Conservation (phyloP, 176 grass and related monocot species). For the Pharus latifolius region DNA sequence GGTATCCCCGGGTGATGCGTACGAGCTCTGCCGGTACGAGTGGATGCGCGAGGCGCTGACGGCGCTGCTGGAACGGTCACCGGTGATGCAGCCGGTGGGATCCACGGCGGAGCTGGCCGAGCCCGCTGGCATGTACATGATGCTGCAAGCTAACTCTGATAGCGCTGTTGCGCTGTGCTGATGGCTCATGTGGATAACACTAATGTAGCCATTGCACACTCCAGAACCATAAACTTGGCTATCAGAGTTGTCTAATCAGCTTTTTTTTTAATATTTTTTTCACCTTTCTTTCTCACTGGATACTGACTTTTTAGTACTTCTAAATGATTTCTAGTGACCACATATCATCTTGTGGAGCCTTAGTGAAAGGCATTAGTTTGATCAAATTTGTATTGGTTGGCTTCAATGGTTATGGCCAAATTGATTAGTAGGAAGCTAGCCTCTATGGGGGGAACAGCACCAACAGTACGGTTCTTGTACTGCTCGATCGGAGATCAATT, state of each 20-base stretch:
- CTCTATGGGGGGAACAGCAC: background rate
- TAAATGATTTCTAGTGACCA: constrained; percentile 2
- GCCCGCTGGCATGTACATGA: constrained; percentile 45
- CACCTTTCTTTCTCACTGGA: background rate
- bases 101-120: constrained; percentile 20
- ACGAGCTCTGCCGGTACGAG: constrained; percentile 62
- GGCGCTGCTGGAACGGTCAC: constrained; percentile 31
- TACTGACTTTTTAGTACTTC: background rate
- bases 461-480: too few relatives aligned
- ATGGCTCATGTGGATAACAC: constrained; percentile 17
- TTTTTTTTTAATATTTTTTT: background rate
- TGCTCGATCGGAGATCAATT: too few relatives aligned
- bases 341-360: background rate
- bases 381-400: constrained; percentile 10
- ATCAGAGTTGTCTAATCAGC: constrained; percentile 2
- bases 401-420: constrained; percentile 2
- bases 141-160: constrained; percentile 40
- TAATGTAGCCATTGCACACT: background rate
- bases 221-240: background rate
- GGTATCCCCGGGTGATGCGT: constrained; percentile 50
- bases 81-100: constrained; percentile 15
- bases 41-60: constrained; percentile 90
- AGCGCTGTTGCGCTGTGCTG: constrained; percentile 53
- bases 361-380: background rate
- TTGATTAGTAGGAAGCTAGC: background rate